Conservation (phyloP, 2,329 filamentous ascomycete species). For the Xylaria sp. region DNA sequence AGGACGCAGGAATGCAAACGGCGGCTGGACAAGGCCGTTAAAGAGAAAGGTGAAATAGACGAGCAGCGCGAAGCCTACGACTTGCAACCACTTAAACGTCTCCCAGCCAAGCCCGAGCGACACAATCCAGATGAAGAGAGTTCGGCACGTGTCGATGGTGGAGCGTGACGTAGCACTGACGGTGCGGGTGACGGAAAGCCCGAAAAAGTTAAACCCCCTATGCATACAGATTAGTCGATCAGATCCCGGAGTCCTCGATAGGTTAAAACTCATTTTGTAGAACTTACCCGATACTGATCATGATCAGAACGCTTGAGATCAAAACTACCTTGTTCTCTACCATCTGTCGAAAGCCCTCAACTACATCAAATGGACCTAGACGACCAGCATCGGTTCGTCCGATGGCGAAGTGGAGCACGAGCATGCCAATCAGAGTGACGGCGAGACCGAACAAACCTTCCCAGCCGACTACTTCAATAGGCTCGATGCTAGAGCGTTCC, state of each 20-base stretch:
- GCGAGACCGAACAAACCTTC: conserved; percentile 90
- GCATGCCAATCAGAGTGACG: conserved; percentile 79
- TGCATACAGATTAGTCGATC: conserved; percentile 30
- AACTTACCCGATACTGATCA: conserved; percentile 93
- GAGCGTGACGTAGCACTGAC: conserved; percentile 93
- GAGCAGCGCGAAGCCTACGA: conserved; percentile 82
- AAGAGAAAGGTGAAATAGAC: conserved; percentile 98
- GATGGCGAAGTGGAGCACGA: conserved; percentile 76
- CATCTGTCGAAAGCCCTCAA: conserved; percentile 84
- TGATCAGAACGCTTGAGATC: conserved; percentile 83
- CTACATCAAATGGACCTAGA: conserved; percentile 88
- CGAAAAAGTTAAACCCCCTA: conserved; percentile 98
- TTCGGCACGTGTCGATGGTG: conserved; percentile 96
- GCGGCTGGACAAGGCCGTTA: conserved; percentile 89
- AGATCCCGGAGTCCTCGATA: not conserved
- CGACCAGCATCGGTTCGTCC: conserved; percentile 75
- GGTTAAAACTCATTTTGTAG: no score
- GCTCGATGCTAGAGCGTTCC: conserved; percentile 67
- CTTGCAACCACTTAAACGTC: conserved; percentile 95
- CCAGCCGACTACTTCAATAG: conserved; percentile 92
- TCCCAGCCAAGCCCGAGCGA: conserved; percentile 95
- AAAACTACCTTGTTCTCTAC: conserved; percentile 72
- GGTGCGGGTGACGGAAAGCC: conserved; percentile 84
- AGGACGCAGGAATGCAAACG: conserved; percentile 70
- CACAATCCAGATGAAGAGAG: conserved; percentile 97